These are phyloP conservation scores for Malbranchea zuffiana DNA, from an alignment of 2,329 filamentous ascomycete genomes.

Conservation along the genomic window DNA sequence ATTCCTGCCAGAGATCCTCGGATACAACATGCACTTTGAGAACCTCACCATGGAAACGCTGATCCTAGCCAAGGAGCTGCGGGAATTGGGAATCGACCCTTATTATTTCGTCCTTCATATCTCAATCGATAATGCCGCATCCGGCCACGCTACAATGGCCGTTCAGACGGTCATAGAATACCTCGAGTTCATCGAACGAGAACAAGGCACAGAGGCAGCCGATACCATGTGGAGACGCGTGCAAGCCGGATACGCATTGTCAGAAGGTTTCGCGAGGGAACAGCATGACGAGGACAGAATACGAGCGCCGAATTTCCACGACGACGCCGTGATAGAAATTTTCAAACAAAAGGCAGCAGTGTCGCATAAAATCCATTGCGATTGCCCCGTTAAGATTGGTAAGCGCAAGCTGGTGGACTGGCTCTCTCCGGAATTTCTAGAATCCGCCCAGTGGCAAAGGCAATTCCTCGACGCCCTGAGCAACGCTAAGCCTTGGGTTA, in stretches of 20 bases:
- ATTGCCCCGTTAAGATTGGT: constrained; percentile 32
- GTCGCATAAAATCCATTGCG: constrained; percentile 33
- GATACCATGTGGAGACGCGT: constrained; percentile 32
- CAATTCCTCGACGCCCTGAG: constrained; percentile 30
- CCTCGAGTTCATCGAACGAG: constrained; percentile 23
- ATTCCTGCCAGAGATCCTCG: constrained; percentile 42
- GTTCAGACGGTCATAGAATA: constrained; percentile 30
- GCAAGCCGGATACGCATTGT: constrained; percentile 35
- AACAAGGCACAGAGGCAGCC: constrained; percentile 22
- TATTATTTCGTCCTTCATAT: constrained; percentile 44
- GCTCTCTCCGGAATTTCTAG: constrained; percentile 29
- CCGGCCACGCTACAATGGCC: constrained; percentile 41
- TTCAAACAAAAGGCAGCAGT: constrained; percentile 32
- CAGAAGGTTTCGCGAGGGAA: constrained; percentile 14
- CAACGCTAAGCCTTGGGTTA: constrained; percentile 33
- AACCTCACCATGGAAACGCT: constrained; percentile 32
- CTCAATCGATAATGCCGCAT: constrained; percentile 41
- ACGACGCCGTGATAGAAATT: constrained; percentile 19
- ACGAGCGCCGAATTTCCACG: constrained; percentile 9
- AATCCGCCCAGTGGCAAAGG: constrained; percentile 23
- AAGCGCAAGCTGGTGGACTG: constrained; percentile 30
- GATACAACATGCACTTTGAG: constrained; percentile 44
- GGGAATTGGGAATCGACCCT: constrained; percentile 34
- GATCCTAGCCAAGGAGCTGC: constrained; percentile 34
- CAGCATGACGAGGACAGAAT: neutral